Evolutionary conservation across 2,329 filamentous ascomycete genomes (phyloP), one percentile per base, ranked within the genome.

Genomic region (Hirsutella rhossiliensis): DNA sequence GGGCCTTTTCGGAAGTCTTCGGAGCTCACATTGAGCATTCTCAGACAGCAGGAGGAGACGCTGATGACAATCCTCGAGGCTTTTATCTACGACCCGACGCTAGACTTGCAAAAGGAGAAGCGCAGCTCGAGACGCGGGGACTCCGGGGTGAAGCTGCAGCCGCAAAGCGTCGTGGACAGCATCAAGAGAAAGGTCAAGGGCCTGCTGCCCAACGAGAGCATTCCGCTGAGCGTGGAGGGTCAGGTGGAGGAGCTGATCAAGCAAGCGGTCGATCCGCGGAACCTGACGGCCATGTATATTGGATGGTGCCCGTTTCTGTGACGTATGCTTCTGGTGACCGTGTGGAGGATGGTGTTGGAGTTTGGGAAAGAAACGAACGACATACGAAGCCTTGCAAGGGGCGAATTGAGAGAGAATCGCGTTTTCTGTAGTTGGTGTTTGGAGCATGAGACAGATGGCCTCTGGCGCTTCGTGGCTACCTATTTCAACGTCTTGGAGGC

Each of bases 31-130:
- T 73, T 97, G 47, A 73, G 77, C 38, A 80, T 96, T 27, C 72
- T 97, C 11, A 76, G 92, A 2, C 85, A 94, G 60, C 88, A 96
- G 57, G 85, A 96, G 62, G 94, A 98, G 63, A 95, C 90, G 34
- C 70, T 98, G 46, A 95, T 98, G 82, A 96, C 90, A 0, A 90
- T 98, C 41, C 72, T 99, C 1, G 94, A 98, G 66, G 89, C 92
- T 0, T 99, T 98, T 58, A 77, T 98, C 51, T 89, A 98, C 58
- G 92, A 99, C 60, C 92, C 92, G 0, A 97, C 94, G 13, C 80
- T 95, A 12, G 94, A 99, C 58, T 80, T 97, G 49, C 78, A 96
- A 55, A 68, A 68, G 50, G 83, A 83, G 43, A 87, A 84, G 60
- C 63, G 61, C 17, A 46, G 54, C 30, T 55, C 59, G 37, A 59